Base-by-base conservation (phyloP, 345 rosid species). In the Bruguiera parviflora region DNA sequence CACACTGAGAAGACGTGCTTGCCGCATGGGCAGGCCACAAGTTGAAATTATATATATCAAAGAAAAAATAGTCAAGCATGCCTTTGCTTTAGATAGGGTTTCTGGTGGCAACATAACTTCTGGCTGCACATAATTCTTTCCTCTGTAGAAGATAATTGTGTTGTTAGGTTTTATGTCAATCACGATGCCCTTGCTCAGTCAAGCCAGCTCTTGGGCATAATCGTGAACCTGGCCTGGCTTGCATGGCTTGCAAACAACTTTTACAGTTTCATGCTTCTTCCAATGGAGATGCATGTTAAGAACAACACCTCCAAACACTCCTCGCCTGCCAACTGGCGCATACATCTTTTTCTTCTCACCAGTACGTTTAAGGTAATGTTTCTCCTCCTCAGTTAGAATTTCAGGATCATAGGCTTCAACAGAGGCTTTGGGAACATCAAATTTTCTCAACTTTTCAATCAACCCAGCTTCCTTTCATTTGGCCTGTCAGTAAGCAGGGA, bases 201-300 rank as follows among this genome's bases (percentile, higher is more conserved):
- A 82, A 53, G 92, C 78, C 75, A 91, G 93, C 76, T 89, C 97
- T 66, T 85, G 83, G 27, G 97, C 97, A 81, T 86, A 91, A 75
- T 86, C 92, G 67, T 86, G 86, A 78, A 93, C 73, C 78, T 93
- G 87, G 53, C 97, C 94, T 0, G 89, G 92, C 71, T 69, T 82
- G 82, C 97, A 93, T 57, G 98, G 96, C 76, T 78, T 90, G 90
- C 97, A 91, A 53, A 77, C 78, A 82, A 93, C 88, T 84, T 89
- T 93, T 66, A 90, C 92, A 11, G 98, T 91, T 82, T 93, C 98
- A 74, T 91, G 97, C 68, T 84, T 93, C 80, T 93, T 93, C 98
- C 96, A 93, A 61, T 93, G 98, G 46, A 93, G 97, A 81, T 93
- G 98, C 94, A 91, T 87, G 74, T 91, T 93, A 56, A 91, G 85